Evolutionary conservation across 192 early-diverging fungal species (phyloP).

Genomic region (Linnemannia elongata): DNA sequence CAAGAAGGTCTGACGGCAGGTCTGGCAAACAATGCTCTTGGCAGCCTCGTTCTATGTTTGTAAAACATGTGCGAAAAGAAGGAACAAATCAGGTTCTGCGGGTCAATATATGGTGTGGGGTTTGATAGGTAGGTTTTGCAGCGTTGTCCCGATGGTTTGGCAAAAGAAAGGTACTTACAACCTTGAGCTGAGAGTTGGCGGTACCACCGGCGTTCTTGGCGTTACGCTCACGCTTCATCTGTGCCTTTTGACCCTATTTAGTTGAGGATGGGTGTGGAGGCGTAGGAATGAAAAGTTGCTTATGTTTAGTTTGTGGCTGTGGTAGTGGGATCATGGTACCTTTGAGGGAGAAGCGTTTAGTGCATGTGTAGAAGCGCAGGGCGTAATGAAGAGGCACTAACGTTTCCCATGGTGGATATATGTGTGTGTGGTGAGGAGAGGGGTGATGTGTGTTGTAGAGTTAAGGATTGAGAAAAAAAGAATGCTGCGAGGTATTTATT

Average conservation of each 20-base stretch:
- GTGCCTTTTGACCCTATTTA: slow-evolving; percentile 72
- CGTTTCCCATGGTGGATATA: slow-evolving; percentile 47
- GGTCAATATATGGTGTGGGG: neutral
- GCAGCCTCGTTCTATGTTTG: slow-evolving; percentile 81
- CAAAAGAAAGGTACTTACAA: slow-evolving; percentile 51
- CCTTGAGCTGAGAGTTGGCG: slow-evolving; percentile 74
- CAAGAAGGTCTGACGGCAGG: slow-evolving; percentile 87
- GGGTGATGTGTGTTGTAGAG: neutral
- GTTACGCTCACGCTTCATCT: slow-evolving; percentile 78
- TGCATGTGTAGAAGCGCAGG: no score
- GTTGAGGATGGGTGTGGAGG: neutral
- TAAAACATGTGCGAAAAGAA: neutral
- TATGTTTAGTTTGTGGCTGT: neutral
- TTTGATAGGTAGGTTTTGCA: neutral
- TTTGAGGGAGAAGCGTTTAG: no score
- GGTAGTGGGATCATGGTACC: neutral
- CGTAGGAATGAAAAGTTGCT: neutral
- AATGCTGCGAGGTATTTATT: neutral
- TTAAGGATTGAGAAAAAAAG: no score
- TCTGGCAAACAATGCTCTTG: slow-evolving; percentile 81
- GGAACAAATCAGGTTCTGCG: neutral
- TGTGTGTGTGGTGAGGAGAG: slow-evolving; percentile 4
- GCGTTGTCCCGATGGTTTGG: neutral
- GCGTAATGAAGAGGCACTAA: slow-evolving; percentile 5
- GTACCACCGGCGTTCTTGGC: slow-evolving; percentile 65